Percentiles rank a stretch among this genome's conserved stretches.
These are phyloP conservation scores for Xylariaceae sp. DNA, from an alignment of 2,329 filamentous ascomycete species.

Conservation along the genomic window DNA sequence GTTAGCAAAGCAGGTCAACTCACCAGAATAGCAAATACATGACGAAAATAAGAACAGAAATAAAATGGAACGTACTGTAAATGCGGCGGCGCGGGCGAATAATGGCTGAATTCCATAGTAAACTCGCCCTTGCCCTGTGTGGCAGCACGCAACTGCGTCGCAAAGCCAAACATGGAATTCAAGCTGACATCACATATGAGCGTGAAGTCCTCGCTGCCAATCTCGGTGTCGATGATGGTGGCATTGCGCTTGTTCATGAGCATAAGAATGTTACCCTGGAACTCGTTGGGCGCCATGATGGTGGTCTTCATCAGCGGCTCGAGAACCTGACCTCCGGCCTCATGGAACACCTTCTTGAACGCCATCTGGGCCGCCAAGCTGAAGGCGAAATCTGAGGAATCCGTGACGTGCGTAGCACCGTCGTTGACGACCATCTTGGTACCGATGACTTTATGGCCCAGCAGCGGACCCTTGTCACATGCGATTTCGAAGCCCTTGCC, in stretches of 20 bases:
- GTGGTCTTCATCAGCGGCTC: constrained; percentile 99
- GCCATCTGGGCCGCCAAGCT: constrained; percentile 93
- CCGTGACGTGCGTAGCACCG: constrained; percentile 94
- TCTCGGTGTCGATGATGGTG: constrained; percentile 93
- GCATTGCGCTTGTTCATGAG: constrained; percentile 96
- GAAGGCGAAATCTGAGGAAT: constrained; percentile 97
- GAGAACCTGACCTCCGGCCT: constrained; percentile 81
- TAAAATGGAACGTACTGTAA: constrained; percentile 72
- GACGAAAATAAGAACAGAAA: not conserved
- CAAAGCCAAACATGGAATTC: constrained; percentile 98
- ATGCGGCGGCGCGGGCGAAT: constrained; percentile 83
- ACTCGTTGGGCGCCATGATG: constrained; percentile 94
- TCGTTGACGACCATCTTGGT: constrained; percentile 92
- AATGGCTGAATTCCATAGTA: constrained; percentile 98
- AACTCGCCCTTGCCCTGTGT: constrained; percentile 99
- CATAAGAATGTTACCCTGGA: constrained; percentile 94
- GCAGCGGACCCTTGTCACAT: constrained; percentile 84
- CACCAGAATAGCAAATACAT: not conserved
- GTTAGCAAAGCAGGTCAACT: constrained; percentile 23
- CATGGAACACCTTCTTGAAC: constrained; percentile 90
- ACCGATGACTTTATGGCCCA: constrained; percentile 92
- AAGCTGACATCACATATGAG: constrained; percentile 89
- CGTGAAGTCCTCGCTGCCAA: constrained; percentile 91
- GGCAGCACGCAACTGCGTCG: constrained; percentile 84
- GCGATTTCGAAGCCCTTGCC: constrained; percentile 90